Base-by-base conservation (phyloP, 768 basidiomycete species). In the Cystofilobasidium macerans region DNA sequence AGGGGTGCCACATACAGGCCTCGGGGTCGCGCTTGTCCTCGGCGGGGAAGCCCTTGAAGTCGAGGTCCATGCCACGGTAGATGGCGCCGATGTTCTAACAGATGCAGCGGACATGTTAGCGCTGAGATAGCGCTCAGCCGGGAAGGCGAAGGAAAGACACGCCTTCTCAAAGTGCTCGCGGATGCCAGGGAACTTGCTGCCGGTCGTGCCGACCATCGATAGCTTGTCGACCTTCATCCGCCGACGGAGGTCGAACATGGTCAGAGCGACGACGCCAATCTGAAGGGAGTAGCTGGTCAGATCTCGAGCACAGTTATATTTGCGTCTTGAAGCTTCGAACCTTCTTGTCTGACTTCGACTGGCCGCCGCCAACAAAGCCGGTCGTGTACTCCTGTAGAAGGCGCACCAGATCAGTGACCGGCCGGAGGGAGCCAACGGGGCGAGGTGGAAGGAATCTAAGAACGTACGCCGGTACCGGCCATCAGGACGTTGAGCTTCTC, bases 331-430 rank as follows among this genome's bases (percentile, higher is more conserved):
- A 6, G 24, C 20, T 16, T 64, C 78, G 62, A 64, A 87, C 89
- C 82, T 91, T 95, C 78, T 94, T 94, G 78, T 94, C 92, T 7
- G 90, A 93, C 73, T 85, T 89, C 20, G 90, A 93, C 48, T 88
- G 89, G n/a, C 91, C 91, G 42, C 57, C 57, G 16, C 84, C 85
- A 13, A 88, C 90, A 88, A 88, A 94, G 74, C 92, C 91, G 60
- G 91, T 94, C 69, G 91, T 94, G 75, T 94, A 94, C 79, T 93
- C 89, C 45, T 47, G 45, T 13, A 47, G 13, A 47, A 7, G 45
- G 4, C 38, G 38, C 38, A 40, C 9, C 38, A 40, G 38, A 16
- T 40, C 38, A 40, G 38, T 40, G 38, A 8, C 38, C 38, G 16
- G 8, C 38, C 8, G 38, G 9, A 40, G 9, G 9, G 38, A 40